A percentile compares a stretch with the other conserved stretches of the same genome.
phyloP scores from a whole-genome alignment of 2,329 filamentous ascomycete species.

The Colletotrichum graminicola region DNA sequence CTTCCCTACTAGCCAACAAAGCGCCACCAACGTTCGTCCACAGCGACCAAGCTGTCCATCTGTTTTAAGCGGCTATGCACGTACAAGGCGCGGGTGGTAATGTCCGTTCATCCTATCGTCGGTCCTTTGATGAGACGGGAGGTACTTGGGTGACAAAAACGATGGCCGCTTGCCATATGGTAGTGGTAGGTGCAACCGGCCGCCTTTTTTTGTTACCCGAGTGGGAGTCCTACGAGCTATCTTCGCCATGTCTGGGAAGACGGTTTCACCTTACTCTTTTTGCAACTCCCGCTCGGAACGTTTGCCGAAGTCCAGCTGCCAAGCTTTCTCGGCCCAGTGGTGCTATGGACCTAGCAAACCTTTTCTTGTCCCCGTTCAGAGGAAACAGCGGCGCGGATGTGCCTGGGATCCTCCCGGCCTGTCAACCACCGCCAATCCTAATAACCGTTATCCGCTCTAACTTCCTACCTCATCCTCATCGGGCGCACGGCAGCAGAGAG shows the following conservation, averaged over 20 bases:
- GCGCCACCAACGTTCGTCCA: background rate
- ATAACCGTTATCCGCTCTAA: background rate
- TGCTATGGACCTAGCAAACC: constrained; percentile 4
- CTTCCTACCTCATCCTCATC: background rate
- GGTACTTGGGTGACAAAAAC: too few species aligned
- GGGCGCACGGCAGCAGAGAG: constrained; percentile 1
- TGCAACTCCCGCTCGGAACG: constrained; percentile 30
- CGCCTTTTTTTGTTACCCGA: too few species aligned
- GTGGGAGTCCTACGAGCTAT: too few species aligned
- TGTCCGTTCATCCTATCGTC: constrained; percentile 13
- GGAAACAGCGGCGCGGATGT: constrained; percentile 26
- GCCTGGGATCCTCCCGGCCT: constrained; percentile 20
- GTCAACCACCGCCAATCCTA: constrained; percentile 1
- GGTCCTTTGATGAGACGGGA: background rate
- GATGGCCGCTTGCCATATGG: too few species aligned
- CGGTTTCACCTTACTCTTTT: constrained; percentile 29
- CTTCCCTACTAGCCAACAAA: constrained; percentile 5
- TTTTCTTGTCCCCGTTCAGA: constrained; percentile 9
- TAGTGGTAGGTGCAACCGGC: too few species aligned
- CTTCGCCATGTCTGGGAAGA: constrained; percentile 2
- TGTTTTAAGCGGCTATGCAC: background rate
- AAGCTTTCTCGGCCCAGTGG: constrained; percentile 32
- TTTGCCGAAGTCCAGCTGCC: constrained; percentile 30
- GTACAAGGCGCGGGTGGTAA: background rate
- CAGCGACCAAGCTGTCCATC: background rate